These are phyloP conservation scores for Aspergillaceae sp. DNA, from an alignment of 2,329 filamentous ascomycete species.

Conservation along the genomic window DNA sequence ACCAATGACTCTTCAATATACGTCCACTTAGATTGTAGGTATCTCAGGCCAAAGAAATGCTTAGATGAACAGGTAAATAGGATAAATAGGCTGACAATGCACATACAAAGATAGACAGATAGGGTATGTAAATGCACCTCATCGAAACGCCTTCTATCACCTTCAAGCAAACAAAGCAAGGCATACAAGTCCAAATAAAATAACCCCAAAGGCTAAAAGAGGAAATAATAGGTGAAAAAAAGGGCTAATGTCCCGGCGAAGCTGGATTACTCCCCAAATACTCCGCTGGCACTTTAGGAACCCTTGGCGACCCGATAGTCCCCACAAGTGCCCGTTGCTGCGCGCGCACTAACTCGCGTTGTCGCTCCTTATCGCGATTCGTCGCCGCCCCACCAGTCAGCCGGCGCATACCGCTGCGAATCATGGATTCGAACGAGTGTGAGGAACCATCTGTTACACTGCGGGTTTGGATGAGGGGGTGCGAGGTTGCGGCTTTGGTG, in stretches of 20 bases:
- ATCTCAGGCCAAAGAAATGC: no score
- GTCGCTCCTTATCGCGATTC: slow-evolving; percentile 36
- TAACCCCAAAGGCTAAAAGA: not conserved
- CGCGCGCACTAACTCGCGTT: slow-evolving; percentile 35
- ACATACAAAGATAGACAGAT: no score
- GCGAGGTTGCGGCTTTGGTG: slow-evolving; percentile 15
- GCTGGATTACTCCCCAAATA: slow-evolving; percentile 35
- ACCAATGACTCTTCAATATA: no score
- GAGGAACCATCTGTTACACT: slow-evolving; percentile 30
- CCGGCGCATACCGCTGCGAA: slow-evolving; percentile 39
- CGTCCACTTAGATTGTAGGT: no score
- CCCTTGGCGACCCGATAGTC: slow-evolving; percentile 33
- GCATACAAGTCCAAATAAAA: not conserved
- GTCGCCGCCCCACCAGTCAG: slow-evolving; percentile 37
- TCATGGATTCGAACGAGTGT: slow-evolving; percentile 39
- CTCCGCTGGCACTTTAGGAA: slow-evolving; percentile 41
- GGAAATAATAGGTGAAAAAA: not conserved
- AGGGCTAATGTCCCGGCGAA: slow-evolving; percentile 20
- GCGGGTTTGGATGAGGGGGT: slow-evolving; percentile 16
- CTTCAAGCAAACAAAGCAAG: not conserved
- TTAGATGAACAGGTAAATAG: no score
- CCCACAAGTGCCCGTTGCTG: slow-evolving; percentile 35
- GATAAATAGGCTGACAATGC: no score
- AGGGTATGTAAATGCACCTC: not conserved
- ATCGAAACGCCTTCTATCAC: not conserved